phyloP scores from a whole-genome alignment of 73 alveolate genomes.

The Paramecium caudatum region DNA sequence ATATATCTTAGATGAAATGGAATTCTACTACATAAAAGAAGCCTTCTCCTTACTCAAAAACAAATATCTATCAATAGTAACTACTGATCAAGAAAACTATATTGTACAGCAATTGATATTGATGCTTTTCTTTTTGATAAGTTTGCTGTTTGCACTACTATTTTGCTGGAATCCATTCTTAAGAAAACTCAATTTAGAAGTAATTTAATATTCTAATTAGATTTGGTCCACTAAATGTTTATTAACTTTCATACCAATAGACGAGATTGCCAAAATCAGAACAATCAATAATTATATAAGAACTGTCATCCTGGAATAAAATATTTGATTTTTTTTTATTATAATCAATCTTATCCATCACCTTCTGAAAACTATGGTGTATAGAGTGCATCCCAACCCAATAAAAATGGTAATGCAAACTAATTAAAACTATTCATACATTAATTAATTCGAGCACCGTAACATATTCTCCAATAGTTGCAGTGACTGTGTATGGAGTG shows the following conservation, averaged over 20 bases:
- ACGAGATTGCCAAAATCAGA: constrained; percentile 73
- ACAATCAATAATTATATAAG: constrained; percentile 64
- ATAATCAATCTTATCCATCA: not conserved
- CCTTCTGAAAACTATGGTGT: not conserved
- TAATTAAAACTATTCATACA: not conserved
- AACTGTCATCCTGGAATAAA: constrained; percentile 67
- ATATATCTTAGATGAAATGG: constrained; percentile 20
- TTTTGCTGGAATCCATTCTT: constrained; percentile 77
- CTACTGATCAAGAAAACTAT: constrained; percentile 49
- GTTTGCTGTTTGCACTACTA: constrained; percentile 55
- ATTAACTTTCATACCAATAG: constrained; percentile 73
- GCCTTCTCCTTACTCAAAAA: not conserved
- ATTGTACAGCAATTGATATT: constrained; percentile 64
- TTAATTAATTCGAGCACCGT: constrained; percentile 20
- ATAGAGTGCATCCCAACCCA: not conserved
- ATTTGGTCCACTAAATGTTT: constrained; percentile 78
- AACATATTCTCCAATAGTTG: not conserved
- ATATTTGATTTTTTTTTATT: constrained; percentile 33
- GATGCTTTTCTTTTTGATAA: constrained; percentile 48
- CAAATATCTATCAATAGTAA: not conserved
- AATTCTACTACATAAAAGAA: not conserved
- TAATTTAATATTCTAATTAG: constrained; percentile 7
- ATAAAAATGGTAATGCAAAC: constrained; percentile 11
- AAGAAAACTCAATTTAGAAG: constrained; percentile 70
- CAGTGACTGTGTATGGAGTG: not conserved